Percentiles rank a stretch among this genome's conserved stretches.
Conservation (phyloP, 306 rosid species). For the Cicer pinnatifidum region DNA sequence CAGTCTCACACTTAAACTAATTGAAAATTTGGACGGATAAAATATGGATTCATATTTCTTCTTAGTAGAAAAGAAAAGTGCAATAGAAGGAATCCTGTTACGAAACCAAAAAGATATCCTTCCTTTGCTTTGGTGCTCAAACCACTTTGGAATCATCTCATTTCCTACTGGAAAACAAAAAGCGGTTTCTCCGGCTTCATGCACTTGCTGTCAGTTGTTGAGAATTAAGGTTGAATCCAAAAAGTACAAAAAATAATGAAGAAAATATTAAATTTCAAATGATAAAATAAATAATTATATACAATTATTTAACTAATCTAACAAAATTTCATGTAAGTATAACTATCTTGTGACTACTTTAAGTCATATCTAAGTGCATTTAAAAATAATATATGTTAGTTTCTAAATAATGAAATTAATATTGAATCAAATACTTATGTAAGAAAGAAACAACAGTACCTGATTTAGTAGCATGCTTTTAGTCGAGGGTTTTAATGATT, state of each 20-base stretch:
- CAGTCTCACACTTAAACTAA: no score
- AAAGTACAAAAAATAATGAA: no score
- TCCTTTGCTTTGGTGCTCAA: background rate
- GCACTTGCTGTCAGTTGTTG: background rate
- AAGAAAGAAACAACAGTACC: background rate
- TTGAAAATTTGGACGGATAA: no score
- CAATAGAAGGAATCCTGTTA: background rate
- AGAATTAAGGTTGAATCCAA: no score
- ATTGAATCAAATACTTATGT: background rate
- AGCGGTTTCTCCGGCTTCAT: background rate
- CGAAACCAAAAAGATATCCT: background rate
- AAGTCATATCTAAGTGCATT: no score
- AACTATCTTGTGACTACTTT: no score
- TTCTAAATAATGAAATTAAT: background rate
- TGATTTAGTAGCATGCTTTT: background rate
- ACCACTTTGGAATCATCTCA: background rate
- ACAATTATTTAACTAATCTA: no score
- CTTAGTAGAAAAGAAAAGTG: no score
- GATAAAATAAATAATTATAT: no score
- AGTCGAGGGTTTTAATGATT: slow-evolving; percentile 2
- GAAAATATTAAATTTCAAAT: no score
- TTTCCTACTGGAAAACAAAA: background rate
- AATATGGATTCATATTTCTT: no score
- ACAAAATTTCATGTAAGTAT: no score
- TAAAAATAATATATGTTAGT: background rate